phyloP scores from a whole-genome alignment of 2,329 filamentous ascomycete species.

The Pseudogymnoascus sp. region DNA sequence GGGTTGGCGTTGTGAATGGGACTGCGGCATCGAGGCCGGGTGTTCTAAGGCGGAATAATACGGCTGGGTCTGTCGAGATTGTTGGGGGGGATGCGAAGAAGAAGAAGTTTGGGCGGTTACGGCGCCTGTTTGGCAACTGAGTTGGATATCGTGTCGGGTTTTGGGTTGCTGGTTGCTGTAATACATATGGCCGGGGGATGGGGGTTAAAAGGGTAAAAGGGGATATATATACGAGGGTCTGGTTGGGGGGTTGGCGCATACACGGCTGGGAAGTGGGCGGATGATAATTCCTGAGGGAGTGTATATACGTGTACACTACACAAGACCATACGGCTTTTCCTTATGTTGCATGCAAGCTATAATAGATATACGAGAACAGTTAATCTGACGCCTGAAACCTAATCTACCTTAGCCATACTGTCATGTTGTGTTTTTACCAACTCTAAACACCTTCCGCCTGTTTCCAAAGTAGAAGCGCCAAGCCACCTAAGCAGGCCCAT shows the following conservation, averaged over 20 bases:
- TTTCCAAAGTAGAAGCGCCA: neutral
- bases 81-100: neutral
- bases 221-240: neutral
- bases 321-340: conserved; percentile 5
- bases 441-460: neutral
- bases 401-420: neutral
- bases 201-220: neutral
- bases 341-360: neutral
- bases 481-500: neutral
- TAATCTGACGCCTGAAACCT: neutral
- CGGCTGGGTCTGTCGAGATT: neutral
- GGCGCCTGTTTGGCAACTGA: neutral
- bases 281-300: neutral
- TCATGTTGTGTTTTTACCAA: neutral
- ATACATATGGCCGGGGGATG: neutral
- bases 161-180: conserved; percentile 1
- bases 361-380: neutral
- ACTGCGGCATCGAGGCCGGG: neutral
- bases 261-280: neutral
- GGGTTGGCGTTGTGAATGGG: neutral
- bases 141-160: neutral
- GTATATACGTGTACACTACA: conserved; percentile 6
- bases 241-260: neutral
- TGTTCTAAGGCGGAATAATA: neutral
- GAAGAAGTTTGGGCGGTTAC: neutral